phyloP scores from a whole-genome alignment of 495 filamentous ascomycete genomes.

The Lepidopterella palustris region DNA sequence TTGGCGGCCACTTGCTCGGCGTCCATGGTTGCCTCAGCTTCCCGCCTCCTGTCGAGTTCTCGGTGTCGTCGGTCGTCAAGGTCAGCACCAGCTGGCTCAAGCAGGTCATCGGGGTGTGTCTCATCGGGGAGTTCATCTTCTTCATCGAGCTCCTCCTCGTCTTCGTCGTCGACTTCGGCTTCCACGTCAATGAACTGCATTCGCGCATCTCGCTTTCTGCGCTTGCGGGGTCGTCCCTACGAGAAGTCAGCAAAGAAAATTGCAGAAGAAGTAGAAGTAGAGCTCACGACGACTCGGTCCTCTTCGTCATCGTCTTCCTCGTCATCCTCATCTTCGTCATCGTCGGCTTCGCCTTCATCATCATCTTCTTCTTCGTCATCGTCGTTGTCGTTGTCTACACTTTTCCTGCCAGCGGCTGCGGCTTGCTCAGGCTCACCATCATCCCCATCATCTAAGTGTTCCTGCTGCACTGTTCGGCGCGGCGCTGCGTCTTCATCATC shows the following conservation, averaged over 20 bases:
- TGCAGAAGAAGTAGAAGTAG: not conserved
- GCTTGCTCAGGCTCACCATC: constrained; percentile 27
- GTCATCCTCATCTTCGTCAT: constrained; percentile 29
- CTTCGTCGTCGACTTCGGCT: constrained; percentile 88
- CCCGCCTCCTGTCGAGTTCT: constrained; percentile 86
- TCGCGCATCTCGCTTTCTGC: constrained; percentile 58
- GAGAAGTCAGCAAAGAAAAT: not conserved
- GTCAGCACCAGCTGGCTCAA: constrained; percentile 72
- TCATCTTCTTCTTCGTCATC: constrained; percentile 30
- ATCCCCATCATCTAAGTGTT: constrained; percentile 49
- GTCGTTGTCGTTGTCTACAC: constrained; percentile 44
- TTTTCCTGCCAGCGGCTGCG: not conserved
- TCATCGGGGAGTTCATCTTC: constrained; percentile 80
- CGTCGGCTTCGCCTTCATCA: constrained; percentile 26
- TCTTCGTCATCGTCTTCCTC: constrained; percentile 34
- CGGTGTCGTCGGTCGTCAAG: constrained; percentile 87
- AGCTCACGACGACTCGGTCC: constrained; percentile 21
- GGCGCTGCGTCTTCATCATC: constrained; percentile 45
- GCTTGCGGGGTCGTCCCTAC: constrained; percentile 72
- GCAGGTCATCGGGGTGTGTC: constrained; percentile 82
- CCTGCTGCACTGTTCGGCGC: constrained; percentile 20
- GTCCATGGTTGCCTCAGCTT: constrained; percentile 76
- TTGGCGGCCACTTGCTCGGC: constrained; percentile 88
- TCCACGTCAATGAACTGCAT: constrained; percentile 90
- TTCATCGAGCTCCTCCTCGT: constrained; percentile 82